Base-by-base conservation (phyloP, 805 yeast genomes). In the Wickerhamiella vanderwaltii region DNA sequence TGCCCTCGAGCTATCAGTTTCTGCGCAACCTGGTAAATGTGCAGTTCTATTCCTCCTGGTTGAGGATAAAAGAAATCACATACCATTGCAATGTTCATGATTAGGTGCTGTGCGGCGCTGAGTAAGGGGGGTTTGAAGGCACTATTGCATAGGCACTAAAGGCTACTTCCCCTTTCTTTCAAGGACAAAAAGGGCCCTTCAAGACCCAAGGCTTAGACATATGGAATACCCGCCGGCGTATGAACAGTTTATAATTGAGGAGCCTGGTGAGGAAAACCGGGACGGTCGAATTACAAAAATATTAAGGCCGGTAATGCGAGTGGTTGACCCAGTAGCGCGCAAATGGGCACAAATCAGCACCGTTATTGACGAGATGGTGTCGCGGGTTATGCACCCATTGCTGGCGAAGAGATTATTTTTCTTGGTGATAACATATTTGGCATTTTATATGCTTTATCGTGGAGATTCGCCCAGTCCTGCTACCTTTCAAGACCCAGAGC, bases 41-140 rank as follows among this genome's bases (percentile, higher is more conserved):
- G 98, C 47, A 88, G 76, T 59, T 91, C 99, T 1, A 91, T 94
- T 7, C 99, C 99, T 3, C 99, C 99, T 0, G 96, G 80, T 57
- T 91, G 98, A 9, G 99, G 99, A 62, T 82, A 91, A 72, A 91
- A 91, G 67, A 86, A 91, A 61, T 91, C 99, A 33, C 94, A 82
- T 3, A 87, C 83, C 95, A 91, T 87, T 48, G 57, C 56, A 39
- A 54, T 50, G 29, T 54, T 41, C 53, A 52, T 48, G 9, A 9
- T 15, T 31, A 17, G 17, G n/a, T 7, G 11, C 13, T 6, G 23
- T n/a, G n/a, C n/a, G n/a, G n/a, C n/a, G 37, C 35, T 23, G 20
- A 26, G n/a, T 18, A 20, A 13, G 37, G 28, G 15, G 37, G 15
- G 37, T 23, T 28, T 22, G 19, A n/a, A 29, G 15, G 15, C 15